phyloP scores from a whole-genome alignment of 768 basidiomycete genomes.

The Lyophyllum shimeji region DNA sequence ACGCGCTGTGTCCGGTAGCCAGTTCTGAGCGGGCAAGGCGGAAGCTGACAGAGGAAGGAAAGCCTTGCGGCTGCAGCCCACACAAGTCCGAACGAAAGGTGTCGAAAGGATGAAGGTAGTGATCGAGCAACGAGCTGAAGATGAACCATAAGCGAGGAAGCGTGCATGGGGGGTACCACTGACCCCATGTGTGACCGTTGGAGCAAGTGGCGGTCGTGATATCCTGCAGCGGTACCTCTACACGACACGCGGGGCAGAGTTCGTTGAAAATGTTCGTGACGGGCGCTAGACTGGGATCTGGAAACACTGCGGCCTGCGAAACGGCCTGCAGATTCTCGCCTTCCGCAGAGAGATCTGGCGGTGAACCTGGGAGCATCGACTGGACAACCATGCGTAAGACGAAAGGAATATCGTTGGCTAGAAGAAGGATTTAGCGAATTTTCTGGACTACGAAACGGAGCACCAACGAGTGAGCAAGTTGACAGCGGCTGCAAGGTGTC shows the following conservation, averaged over 20 bases:
- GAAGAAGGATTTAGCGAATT: background rate
- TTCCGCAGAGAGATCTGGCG: conserved; percentile 36
- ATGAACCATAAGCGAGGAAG: conserved; percentile 15
- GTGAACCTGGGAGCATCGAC: conserved; percentile 51
- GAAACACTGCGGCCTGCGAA: conserved; percentile 22
- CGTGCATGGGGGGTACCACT: conserved; percentile 22
- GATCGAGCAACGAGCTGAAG: conserved; percentile 72
- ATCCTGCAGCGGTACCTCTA: conserved; percentile 57
- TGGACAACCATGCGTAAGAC: conserved; percentile 60
- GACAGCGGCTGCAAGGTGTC: conserved; percentile 51
- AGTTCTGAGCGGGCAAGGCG: conserved; percentile 31
- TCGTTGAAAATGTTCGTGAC: conserved; percentile 51
- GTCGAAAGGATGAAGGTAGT: conserved; percentile 83
- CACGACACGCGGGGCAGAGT: conserved; percentile 72
- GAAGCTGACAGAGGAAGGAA: conserved; percentile 57
- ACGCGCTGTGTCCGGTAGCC: conserved; percentile 46
- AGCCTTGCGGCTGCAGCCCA: conserved; percentile 80
- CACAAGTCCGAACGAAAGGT: conserved; percentile 73
- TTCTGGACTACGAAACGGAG: conserved; percentile 10
- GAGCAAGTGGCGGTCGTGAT: conserved; percentile 61
- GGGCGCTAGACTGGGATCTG: conserved; percentile 27
- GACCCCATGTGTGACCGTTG: conserved; percentile 80
- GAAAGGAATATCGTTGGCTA: conserved; percentile 67
- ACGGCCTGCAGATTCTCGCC: conserved; percentile 29
- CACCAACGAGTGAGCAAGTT: conserved; percentile 44